Conservation (phyloP, 2,329 filamentous ascomycete genomes). For the Aspergillus latus region DNA sequence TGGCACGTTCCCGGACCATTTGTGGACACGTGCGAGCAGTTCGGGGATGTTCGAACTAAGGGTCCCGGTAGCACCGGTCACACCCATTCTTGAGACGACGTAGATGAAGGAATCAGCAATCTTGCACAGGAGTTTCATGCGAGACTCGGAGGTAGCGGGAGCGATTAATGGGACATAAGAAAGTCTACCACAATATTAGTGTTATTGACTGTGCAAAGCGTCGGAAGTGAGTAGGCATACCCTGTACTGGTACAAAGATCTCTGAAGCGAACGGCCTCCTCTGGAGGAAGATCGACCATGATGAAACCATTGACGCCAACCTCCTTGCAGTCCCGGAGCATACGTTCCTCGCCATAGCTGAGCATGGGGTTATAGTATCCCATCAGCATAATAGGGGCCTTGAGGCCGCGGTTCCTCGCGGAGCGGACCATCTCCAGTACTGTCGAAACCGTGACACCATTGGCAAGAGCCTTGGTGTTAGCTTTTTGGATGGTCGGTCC, state of each 20-base stretch:
- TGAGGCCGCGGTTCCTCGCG: slow-evolving; percentile 74
- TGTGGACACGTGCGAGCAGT: slow-evolving; percentile 80
- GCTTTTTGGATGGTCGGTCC: slow-evolving; percentile 95
- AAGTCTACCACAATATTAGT: slow-evolving; percentile 53
- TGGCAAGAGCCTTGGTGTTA: slow-evolving; percentile 84
- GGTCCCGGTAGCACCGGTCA: slow-evolving; percentile 83
- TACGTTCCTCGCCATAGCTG: slow-evolving; percentile 87
- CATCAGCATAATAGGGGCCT: slow-evolving; percentile 87
- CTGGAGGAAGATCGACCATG: slow-evolving; percentile 91
- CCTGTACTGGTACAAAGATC: slow-evolving; percentile 36
- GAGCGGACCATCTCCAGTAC: slow-evolving; percentile 81
- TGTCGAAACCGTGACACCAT: slow-evolving; percentile 79
- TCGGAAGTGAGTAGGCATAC: slow-evolving; percentile 22
- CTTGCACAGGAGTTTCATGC: slow-evolving; percentile 94
- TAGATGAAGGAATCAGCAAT: slow-evolving; percentile 99
- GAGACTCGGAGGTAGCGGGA: slow-evolving; percentile 83
- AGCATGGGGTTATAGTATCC: slow-evolving; percentile 98
- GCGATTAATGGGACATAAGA: slow-evolving; percentile 98
- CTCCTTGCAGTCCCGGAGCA: slow-evolving; percentile 78
- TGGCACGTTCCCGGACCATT: slow-evolving; percentile 86
- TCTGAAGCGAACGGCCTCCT: slow-evolving; percentile 79
- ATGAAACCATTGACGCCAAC: slow-evolving; percentile 95
- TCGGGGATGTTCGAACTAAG: slow-evolving; percentile 79
- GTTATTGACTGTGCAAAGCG: background rate
- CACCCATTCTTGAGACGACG: slow-evolving; percentile 94